Evolutionary conservation across 306 rosid genomes (phyloP).

Genomic region (Abrus pulchellus): DNA sequence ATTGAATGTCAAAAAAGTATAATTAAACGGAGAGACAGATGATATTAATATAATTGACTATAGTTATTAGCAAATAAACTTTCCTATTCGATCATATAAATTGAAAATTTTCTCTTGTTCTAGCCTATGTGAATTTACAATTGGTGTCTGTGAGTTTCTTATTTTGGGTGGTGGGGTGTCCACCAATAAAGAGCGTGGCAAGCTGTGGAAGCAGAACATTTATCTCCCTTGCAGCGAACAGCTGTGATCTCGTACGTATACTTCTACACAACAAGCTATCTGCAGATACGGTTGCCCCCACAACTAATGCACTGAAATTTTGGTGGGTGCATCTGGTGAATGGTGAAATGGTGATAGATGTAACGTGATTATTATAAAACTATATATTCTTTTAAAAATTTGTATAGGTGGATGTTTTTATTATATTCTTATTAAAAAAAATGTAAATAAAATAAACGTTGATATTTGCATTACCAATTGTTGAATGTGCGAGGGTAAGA

Average conservation of each 20-base stretch:
- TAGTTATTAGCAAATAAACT: not conserved
- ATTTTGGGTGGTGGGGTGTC: slow-evolving; percentile 11
- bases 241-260: slow-evolving; percentile 44
- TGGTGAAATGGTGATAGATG: slow-evolving; percentile 25
- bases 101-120: not conserved
- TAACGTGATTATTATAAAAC: not conserved
- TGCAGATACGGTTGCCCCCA: slow-evolving; percentile 21
- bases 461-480: not conserved
- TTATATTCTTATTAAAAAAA: not conserved
- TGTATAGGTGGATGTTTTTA: no score
- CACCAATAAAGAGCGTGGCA: slow-evolving; percentile 38
- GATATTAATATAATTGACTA: not conserved
- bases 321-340: slow-evolving; percentile 42
- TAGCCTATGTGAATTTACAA: not conserved
- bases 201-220: slow-evolving; percentile 44
- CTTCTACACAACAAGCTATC: slow-evolving; percentile 17
- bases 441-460: not conserved
- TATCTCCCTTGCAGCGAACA: slow-evolving; percentile 40
- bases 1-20: not conserved
- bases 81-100: not conserved
- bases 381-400: no score
- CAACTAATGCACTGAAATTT: slow-evolving; percentile 36
- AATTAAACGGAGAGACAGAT: not conserved
- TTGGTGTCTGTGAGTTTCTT: slow-evolving; percentile 23
- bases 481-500: not conserved